phyloP scores from a whole-genome alignment of 306 rosid genomes.

The Malus sieversii region DNA sequence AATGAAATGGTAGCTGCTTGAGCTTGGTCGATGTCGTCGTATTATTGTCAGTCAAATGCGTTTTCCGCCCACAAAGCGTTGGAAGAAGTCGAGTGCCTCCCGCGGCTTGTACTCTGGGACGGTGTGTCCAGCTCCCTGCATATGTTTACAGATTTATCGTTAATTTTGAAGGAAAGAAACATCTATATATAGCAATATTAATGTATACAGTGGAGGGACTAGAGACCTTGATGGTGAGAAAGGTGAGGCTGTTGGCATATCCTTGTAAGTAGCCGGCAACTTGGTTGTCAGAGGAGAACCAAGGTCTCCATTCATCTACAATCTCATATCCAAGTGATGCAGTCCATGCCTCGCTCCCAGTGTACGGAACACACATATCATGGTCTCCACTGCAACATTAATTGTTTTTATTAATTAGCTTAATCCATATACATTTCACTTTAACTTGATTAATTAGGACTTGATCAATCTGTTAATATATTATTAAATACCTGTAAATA shows the following conservation, averaged over 20 bases:
- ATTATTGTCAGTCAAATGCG: conserved; percentile 3
- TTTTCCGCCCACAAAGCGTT: conserved; percentile 52
- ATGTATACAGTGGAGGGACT: neutral
- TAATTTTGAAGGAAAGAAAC: neutral
- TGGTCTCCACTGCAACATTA: conserved; percentile 53
- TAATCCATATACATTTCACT: too few species aligned
- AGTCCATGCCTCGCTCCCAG: conserved; percentile 77
- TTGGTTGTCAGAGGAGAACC: conserved; percentile 49
- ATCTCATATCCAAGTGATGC: conserved; percentile 50
- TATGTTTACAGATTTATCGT: neutral
- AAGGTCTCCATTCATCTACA: conserved; percentile 53
- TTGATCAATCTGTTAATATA: neutral
- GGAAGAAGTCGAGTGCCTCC: conserved; percentile 62
- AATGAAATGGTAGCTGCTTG: neutral
- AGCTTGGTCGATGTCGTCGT: neutral
- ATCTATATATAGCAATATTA: neutral
- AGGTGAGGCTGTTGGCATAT: conserved; percentile 34
- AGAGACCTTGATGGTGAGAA: conserved; percentile 42
- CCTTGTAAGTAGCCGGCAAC: conserved; percentile 52
- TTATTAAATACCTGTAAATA: conserved; percentile 40
- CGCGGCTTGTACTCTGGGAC: conserved; percentile 70
- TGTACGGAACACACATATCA: conserved; percentile 82
- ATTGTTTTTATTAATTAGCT: neutral
- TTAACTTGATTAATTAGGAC: too few species aligned
- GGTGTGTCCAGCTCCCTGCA: conserved; percentile 71